Evolutionary conservation across 352 stramenopile species (phyloP).

Genomic region (Pythium apleroticum): DNA sequence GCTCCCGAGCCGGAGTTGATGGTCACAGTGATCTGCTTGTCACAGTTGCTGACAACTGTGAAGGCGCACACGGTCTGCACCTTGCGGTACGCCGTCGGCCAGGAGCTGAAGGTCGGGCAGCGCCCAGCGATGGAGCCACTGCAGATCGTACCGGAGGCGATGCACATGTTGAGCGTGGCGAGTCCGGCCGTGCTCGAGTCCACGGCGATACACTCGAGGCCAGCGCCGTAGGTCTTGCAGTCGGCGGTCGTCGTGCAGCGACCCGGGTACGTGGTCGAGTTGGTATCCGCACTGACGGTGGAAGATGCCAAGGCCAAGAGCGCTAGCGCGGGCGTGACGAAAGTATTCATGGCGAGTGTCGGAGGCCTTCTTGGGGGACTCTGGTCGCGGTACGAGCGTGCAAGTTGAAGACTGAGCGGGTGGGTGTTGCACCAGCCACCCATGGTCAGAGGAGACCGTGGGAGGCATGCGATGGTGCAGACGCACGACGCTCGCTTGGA

Average conservation of each 20-base stretch:
- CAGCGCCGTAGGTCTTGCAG: constrained; percentile 52
- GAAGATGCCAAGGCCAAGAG: constrained; percentile 13
- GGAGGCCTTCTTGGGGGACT: constrained; percentile 39
- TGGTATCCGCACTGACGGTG: constrained; percentile 22
- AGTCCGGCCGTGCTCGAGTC: constrained; percentile 55
- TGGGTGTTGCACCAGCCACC: not conserved
- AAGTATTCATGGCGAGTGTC: constrained; percentile 24
- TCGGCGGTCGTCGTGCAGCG: constrained; percentile 49
- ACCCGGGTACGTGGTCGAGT: constrained; percentile 50
- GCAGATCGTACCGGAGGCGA: constrained; percentile 52
- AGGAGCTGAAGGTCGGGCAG: constrained; percentile 75
- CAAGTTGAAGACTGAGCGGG: constrained; percentile 12
- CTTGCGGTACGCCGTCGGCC: constrained; percentile 64
- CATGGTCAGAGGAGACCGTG: not conserved
- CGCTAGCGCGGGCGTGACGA: not conserved
- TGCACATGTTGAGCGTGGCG: constrained; percentile 69
- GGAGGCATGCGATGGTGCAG: not conserved
- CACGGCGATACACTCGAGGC: constrained; percentile 73
- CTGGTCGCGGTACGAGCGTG: constrained; percentile 11
- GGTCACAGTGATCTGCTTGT: constrained; percentile 48
- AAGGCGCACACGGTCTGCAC: constrained; percentile 77
- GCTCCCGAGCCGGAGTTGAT: constrained; percentile 19
- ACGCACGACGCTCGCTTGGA: not conserved
- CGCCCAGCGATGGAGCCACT: constrained; percentile 56
- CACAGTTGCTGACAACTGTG: constrained; percentile 58